Evolutionary conservation across 164 flowering plant species (phyloP), one percentile per base, ranked within the genome.

Genomic region (Paratinospora sagittata): DNA sequence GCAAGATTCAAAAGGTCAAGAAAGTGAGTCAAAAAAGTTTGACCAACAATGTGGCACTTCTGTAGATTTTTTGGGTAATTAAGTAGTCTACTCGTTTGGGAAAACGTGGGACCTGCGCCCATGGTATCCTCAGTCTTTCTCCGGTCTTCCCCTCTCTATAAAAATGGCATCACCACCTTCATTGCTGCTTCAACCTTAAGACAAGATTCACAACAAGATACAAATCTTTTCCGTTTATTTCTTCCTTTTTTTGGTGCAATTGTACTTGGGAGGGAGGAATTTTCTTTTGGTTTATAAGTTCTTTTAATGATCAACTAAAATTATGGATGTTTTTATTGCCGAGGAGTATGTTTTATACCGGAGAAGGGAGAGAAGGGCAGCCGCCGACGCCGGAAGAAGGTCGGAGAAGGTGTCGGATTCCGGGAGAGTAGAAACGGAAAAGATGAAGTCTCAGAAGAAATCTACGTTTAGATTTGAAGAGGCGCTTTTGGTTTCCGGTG

Each of bases 261-360:
- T 26, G 6, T 13, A 27, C 21, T 6, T 7, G 19, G 2, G 24
- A n/a, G 3, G 5, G 21, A 30, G 8, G 21, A 19, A 55, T 2
- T 55, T 55, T 3, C 1, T 5, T 55, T n/a, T 55, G 23, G 9
- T 11, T 6, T 13, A 11, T n/a, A 21, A 4, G 2, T 30, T 30
- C 34, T 30, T 30, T 30, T 30, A 30, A 30, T 30, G 34, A 30
- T 30, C n/a, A n/a, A 30, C 3, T 30, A 30, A n/a, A 4, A 67
- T 7, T 3, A 76, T 76, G 79, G 79, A 76, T 41, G 72, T 72
- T 3, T 73, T 72, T 39, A 73, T 76, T 23, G 26, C 79, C 0
- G 75, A 76, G 65, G 75, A 76, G 34, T 76, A 76, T 60, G 68
- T 72, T 43, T 27, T 6, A 30, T 23, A 27, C 52, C 57, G 79